Evolutionary conservation across 371 early-diverging fungal genomes (phyloP), one percentile per base, ranked within the genome.

Genomic region (Rhizopus microsporus): DNA sequence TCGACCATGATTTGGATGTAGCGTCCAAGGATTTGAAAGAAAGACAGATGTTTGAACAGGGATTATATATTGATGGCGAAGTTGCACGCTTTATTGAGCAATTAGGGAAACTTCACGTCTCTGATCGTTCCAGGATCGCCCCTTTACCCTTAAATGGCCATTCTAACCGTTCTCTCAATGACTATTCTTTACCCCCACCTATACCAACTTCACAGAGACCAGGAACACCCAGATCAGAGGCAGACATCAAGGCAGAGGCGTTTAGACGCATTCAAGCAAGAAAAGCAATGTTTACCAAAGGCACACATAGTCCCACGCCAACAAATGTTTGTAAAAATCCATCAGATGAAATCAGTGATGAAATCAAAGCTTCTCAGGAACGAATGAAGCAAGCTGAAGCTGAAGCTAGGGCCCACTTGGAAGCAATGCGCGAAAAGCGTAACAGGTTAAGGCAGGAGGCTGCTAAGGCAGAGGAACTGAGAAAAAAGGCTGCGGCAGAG

Each of bases 1-100:
- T 68, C 7, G 71, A 68, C 30, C 29, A 54, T 9, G 54, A 57
- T 13, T 43, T 68, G 3, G 53, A 59, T 12, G 33, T 58, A 3
- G 61, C 56, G 4, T 51, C 56, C 4, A 55, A 54, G 4, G 30
- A 54, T n/a, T 40, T 67, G 12, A 65, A 56, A 12, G 64, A 75
- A 5, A 63, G 64, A 38, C 71, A 75, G 45, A 78, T 78, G 78
- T 78, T 78, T 69, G 78, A 78, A 47, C 66, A 72, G 43, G 78
- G 78, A 0, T 38, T 75, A 0, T 78, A 64, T 62, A 67, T 78
- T 7, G 47, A 62, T 7, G 71, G 69, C 51, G 57, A 62, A 31
- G 23, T 78, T 10, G 71, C 73, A 30, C 60, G 60, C 0, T 78
- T 75, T 38, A 78, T 78, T 35, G 73, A 75, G 46, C 43, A 57